Evolutionary conservation across 1,284 basidiomycete genomes (phyloP), one percentile per base, ranked within the genome.

Genomic region (Cutaneotrichosporon sp.): DNA sequence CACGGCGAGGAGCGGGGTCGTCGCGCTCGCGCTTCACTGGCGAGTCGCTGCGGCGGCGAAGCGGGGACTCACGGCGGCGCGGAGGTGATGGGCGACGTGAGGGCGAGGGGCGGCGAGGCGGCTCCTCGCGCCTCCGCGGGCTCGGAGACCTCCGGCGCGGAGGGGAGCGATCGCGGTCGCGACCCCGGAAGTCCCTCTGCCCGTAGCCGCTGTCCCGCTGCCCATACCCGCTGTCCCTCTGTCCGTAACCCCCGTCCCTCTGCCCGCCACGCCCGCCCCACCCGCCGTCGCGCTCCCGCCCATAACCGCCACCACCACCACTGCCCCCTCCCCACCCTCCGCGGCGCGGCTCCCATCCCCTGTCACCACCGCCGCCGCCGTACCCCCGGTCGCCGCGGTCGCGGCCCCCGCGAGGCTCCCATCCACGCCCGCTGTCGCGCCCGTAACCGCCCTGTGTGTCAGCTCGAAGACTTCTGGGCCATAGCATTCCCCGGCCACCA

Each of bases 211-310:
- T 20, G n/a, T 31, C 57, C 24, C 61, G 52, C 22, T 18, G 47
- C 1, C 60, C 64, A 16, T 54, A 66, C 0, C 64, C 64, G 31
- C 54, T 47, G 47, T 66, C 60, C 9, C 59, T 18, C 46, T 64
- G 59, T 4, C 56, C 38, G n/a, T n/a, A 42, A 7, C 18, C 38
- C 18, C 18, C 38, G 18, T 42, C 38, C 38, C 38, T 42, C 38
- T 42, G 59, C 2, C 52, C 53, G 7, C 51, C 59, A 11, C 29
- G 27, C 16, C 38, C 29, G 31, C 59, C 58, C 42, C 54, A 66
- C 8, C 65, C 62, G 11, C 59, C 45, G 33, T 63, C 64, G 18
- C 64, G 58, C 33, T 59, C 58, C 10, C 60, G 58, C 3, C 63
- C 59, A 7, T 31, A 58, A 10, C 51, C 60, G 13, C 34, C 20